phyloP scores from a whole-genome alignment of 768 basidiomycete species.

The Macrolepiota dolichaula region DNA sequence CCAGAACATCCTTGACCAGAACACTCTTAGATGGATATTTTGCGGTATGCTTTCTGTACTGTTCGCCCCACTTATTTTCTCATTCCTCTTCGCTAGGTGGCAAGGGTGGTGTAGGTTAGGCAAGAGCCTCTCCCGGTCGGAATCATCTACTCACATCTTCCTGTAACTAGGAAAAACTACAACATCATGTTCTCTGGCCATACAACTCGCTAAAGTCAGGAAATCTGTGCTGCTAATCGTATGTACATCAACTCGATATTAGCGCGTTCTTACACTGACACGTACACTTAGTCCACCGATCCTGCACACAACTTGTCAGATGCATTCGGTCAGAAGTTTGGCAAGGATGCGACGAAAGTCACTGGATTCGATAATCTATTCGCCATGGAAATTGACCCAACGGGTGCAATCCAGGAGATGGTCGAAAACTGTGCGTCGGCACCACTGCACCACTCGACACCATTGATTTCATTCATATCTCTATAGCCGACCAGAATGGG shows the following conservation, averaged over 20 bases:
- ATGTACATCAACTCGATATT: slow-evolving; percentile 27
- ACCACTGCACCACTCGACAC: background rate
- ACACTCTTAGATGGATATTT: slow-evolving; percentile 96
- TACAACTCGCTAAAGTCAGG: slow-evolving; percentile 85
- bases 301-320: slow-evolving; percentile 99
- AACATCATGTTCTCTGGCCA: slow-evolving; percentile 96
- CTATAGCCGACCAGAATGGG: slow-evolving; percentile 78
- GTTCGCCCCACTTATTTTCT: slow-evolving; percentile 2
- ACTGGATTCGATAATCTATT: slow-evolving; percentile 96
- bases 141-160: slow-evolving; percentile 3
- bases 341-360: slow-evolving; percentile 97
- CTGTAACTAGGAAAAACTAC: slow-evolving; percentile 84
- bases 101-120: slow-evolving; percentile 95
- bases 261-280: background rate
- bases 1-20: slow-evolving; percentile 93
- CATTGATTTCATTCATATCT: slow-evolving; percentile 1
- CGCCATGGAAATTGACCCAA: slow-evolving; percentile 99
- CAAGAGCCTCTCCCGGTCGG: background rate
- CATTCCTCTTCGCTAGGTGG: slow-evolving; percentile 58
- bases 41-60: slow-evolving; percentile 63
- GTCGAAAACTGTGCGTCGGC: slow-evolving; percentile 81
- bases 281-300: slow-evolving; percentile 77
- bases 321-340: slow-evolving; percentile 98
- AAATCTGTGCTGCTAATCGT: slow-evolving; percentile 98
- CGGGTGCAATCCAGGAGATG: slow-evolving; percentile 98